These are phyloP conservation scores for Iberis pinnata DNA, from an alignment of 345 rosid genomes.

Conservation along the genomic window DNA sequence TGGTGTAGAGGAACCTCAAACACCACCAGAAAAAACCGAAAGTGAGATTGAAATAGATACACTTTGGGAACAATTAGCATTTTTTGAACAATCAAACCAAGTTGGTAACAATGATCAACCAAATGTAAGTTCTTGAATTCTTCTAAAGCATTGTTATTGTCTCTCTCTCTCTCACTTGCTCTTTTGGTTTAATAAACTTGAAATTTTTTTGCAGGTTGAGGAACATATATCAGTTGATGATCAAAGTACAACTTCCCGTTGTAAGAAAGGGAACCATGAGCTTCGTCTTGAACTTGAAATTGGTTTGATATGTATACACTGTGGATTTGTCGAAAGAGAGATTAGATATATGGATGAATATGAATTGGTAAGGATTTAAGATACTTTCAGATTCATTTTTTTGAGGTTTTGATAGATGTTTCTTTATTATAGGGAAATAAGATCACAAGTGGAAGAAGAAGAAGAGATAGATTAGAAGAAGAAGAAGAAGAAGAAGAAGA, in stretches of 20 bases:
- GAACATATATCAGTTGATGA: slow-evolving; percentile 16
- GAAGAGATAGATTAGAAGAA: slow-evolving; percentile 9
- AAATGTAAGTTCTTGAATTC: slow-evolving; percentile 15
- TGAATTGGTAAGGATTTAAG: slow-evolving; percentile 20
- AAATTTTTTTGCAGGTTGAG: slow-evolving; percentile 17
- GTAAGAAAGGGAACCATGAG: slow-evolving; percentile 35
- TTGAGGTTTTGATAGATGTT: background rate
- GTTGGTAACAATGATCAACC: background rate
- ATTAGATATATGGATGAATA: slow-evolving; percentile 22
- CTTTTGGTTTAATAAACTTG: background rate
- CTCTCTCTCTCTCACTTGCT: background rate
- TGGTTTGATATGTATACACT: slow-evolving; percentile 41
- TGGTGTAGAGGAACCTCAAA: slow-evolving; percentile 18
- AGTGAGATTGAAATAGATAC: background rate
- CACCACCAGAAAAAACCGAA: slow-evolving; percentile 3
- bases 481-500: slow-evolving; percentile 17
- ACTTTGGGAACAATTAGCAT: slow-evolving; percentile 22
- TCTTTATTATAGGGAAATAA: slow-evolving; percentile 22
- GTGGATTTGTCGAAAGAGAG: slow-evolving; percentile 35
- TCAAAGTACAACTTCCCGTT: slow-evolving; percentile 1
- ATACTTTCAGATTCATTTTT: slow-evolving; percentile 8
- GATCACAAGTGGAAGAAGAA: slow-evolving; percentile 20
- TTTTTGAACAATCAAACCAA: background rate
- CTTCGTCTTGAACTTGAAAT: slow-evolving; percentile 39
- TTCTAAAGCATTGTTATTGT: no score